phyloP scores from a whole-genome alignment of 768 basidiomycete species.

The Sporobolomyces pararoseus region DNA sequence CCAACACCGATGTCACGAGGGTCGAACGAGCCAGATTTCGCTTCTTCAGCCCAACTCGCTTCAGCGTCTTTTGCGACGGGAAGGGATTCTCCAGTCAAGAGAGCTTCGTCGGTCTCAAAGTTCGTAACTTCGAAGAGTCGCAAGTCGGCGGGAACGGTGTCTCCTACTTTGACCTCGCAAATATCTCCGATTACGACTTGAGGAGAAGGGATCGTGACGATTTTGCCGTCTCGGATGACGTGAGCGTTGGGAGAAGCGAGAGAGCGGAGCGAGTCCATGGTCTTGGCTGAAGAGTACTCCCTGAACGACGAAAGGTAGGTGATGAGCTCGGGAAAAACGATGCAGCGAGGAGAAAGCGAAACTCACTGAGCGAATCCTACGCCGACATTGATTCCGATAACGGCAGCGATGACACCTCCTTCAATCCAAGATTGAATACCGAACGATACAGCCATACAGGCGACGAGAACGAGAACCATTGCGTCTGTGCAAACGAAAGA shows the following conservation, averaged over 20 bases:
- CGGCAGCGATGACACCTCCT: conserved; percentile 55
- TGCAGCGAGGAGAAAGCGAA: neutral
- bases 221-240: conserved; percentile 54
- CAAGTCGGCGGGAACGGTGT: conserved; percentile 51
- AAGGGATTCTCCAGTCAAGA: conserved; percentile 52
- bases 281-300: conserved; percentile 56
- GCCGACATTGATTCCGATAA: conserved; percentile 50
- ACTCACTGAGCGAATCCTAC: conserved; percentile 10
- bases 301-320: conserved; percentile 53
- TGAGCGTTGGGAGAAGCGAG: conserved; percentile 56
- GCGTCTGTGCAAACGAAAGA: conserved; percentile 8
- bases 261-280: conserved; percentile 56
- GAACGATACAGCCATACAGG: conserved; percentile 55
- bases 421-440: conserved; percentile 59
- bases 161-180: conserved; percentile 51
- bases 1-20: conserved; percentile 40
- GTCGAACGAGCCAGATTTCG: conserved; percentile 29
- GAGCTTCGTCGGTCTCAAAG: conserved; percentile 53
- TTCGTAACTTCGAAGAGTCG: conserved; percentile 46
- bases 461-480: conserved; percentile 45
- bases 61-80: conserved; percentile 48
- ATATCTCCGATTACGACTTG: conserved; percentile 54
- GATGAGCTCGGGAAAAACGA: neutral
- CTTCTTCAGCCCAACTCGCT: conserved; percentile 34
- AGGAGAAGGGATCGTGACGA: conserved; percentile 52